These are phyloP conservation scores for Dryas octopetala DNA, from an alignment of 306 rosid species.

Conservation along the genomic window DNA sequence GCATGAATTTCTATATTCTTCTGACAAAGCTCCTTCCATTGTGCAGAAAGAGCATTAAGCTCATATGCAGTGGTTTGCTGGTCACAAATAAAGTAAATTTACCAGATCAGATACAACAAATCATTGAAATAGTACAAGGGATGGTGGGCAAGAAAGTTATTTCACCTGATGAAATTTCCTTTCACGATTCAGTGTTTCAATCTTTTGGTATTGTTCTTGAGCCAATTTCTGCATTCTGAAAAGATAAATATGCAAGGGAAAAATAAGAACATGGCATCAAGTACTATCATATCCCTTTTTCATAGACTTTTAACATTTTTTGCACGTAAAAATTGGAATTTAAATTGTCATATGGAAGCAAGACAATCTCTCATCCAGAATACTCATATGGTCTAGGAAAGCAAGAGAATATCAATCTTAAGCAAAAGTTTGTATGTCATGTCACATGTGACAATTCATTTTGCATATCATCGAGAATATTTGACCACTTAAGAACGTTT, in stretches of 20 bases:
- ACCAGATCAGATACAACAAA: conserved; percentile 19
- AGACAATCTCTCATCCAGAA: background rate
- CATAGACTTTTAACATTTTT: background rate
- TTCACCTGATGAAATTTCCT: conserved; percentile 93
- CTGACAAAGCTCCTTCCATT: conserved; percentile 89
- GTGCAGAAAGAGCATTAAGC: conserved; percentile 82
- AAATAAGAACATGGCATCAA: conserved; percentile 20
- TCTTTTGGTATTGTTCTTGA: conserved; percentile 65
- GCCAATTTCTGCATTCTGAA: conserved; percentile 89
- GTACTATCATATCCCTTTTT: conserved; percentile 5
- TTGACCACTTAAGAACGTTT: background rate
- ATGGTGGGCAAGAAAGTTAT: conserved; percentile 20
- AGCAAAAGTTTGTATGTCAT: background rate
- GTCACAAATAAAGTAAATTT: conserved; percentile 13
- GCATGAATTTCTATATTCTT: conserved; percentile 79
- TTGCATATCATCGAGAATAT: background rate
- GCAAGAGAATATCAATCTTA: background rate
- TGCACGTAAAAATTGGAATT: background rate
- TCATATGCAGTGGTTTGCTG: conserved; percentile 93
- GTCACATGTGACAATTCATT: background rate
- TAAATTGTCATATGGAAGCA: background rate
- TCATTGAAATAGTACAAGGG: conserved; percentile 15
- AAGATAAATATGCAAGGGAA: conserved; percentile 22
- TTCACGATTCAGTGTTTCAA: conserved; percentile 88
- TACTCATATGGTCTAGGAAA: background rate